These are phyloP conservation scores for Diplodia intermedia DNA, from an alignment of 2,329 filamentous ascomycete species.

Conservation along the genomic window DNA sequence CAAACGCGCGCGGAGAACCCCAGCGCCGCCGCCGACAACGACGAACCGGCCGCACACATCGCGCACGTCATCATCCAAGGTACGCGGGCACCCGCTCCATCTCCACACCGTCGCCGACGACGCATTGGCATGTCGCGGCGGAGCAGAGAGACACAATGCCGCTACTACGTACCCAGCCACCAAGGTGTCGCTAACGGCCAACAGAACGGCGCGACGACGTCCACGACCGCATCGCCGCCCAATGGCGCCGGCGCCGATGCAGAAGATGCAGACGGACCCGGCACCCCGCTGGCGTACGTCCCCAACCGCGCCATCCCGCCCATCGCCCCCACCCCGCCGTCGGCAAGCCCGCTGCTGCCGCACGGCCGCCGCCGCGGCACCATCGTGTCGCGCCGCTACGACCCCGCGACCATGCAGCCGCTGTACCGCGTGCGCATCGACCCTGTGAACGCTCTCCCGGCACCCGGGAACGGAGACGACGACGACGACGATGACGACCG, in stretches of 20 bases:
- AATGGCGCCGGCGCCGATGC: not conserved
- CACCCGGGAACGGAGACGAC: too few species aligned
- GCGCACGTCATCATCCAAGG: not conserved
- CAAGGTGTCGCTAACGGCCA: not conserved
- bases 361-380: not conserved
- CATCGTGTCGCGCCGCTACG: conserved; percentile 70
- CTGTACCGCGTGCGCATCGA: conserved; percentile 22
- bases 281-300: not conserved
- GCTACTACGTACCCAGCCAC: not conserved
- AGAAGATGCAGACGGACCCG: not conserved
- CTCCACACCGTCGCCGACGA: too few species aligned
- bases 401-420: conserved; percentile 62
- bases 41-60: not conserved
- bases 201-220: not conserved
- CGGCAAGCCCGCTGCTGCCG: not conserved
- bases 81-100: not conserved
- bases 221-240: not conserved
- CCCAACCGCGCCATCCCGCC: conserved; percentile 12
- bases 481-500: too few species aligned
- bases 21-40: not conserved
- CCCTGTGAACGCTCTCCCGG: not conserved
- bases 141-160: too few species aligned
- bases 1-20: conserved; percentile 10
- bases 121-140: too few species aligned
- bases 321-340: conserved; percentile 17